Percentiles rank a stretch among this genome's conserved stretches.
Evolutionary conservation across 768 basidiomycete species (phyloP).

Genomic region (Pholiota molesta): DNA sequence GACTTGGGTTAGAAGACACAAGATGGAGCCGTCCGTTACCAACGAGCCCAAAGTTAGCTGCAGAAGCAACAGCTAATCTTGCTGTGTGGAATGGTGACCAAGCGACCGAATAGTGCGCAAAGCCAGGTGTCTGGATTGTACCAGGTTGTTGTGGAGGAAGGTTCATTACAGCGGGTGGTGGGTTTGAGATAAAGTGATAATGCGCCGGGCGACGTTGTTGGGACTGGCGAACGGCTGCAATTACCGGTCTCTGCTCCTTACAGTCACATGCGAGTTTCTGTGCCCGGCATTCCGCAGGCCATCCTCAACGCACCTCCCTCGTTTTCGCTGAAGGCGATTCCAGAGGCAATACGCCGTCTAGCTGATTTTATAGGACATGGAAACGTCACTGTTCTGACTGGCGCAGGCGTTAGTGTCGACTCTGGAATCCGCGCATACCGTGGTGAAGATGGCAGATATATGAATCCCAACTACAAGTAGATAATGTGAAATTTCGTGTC

Average conservation of each 20-base stretch:
- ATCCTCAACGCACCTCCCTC: conserved; percentile 49
- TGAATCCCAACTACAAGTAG: conserved; percentile 90
- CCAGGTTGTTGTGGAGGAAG: conserved; percentile 48
- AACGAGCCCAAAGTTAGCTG: conserved; percentile 93
- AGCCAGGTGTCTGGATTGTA: conserved; percentile 73
- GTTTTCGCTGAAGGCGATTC: conserved; percentile 38
- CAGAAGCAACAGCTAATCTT: conserved; percentile 77
- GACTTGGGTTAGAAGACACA: conserved; percentile 53
- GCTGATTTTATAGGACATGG: conserved; percentile 68
- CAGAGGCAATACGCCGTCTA: conserved; percentile 62
- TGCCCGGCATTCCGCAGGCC: conserved; percentile 72
- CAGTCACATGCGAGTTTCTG: conserved; percentile 76
- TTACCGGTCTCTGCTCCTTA: conserved; percentile 28
- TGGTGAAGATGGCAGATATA: conserved; percentile 82
- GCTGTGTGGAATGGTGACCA: conserved; percentile 87
- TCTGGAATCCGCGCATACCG: conserved; percentile 95
- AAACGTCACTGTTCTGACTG: conserved; percentile 78
- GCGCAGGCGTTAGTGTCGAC: conserved; percentile 95
- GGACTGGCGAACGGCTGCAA: conserved; percentile 11
- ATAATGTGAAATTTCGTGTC: conserved; percentile 23
- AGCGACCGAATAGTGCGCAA: conserved; percentile 78
- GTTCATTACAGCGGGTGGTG: conserved; percentile 30
- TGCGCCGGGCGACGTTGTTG: background rate
- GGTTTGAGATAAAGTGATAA: conserved; percentile 9
- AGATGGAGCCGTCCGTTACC: conserved; percentile 91